Percentiles rank a stretch among this genome's conserved stretches.
Evolutionary conservation across 2,329 filamentous ascomycete species (phyloP).

Genomic region (Colletotrichum ledebouriae): DNA sequence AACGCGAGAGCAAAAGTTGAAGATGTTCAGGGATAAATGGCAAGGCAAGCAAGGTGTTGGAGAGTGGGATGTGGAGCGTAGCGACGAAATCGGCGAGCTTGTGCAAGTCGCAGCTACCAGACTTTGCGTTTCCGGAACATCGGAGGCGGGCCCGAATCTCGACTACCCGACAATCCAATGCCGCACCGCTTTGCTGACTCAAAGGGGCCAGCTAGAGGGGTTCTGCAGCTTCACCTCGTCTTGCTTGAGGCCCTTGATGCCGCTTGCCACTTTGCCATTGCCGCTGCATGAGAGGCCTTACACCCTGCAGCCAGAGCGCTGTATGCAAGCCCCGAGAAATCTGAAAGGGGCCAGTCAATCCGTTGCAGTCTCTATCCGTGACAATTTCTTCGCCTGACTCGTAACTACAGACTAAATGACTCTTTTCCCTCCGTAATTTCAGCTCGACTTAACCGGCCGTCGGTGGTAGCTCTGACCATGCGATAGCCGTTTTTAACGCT

Average conservation of each 20-base stretch:
- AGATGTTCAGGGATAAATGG: constrained; percentile 16
- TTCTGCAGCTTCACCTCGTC: constrained; percentile 5
- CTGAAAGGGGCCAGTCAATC: constrained; percentile 20
- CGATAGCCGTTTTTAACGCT: not conserved
- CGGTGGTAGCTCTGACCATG: not conserved
- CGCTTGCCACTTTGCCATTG: too few relatives aligned
- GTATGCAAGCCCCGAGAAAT: constrained; percentile 11
- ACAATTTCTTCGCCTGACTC: constrained; percentile 32
- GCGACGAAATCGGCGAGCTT: constrained; percentile 42
- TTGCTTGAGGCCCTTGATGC: constrained; percentile 4
- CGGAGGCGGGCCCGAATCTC: constrained; percentile 38
- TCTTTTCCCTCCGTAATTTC: constrained; percentile 21
- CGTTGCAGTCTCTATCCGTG: constrained; percentile 26
- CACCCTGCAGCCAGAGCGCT: constrained; percentile 14
- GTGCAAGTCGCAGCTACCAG: constrained; percentile 34
- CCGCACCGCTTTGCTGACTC: constrained; percentile 10
- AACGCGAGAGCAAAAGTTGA: constrained; percentile 14
- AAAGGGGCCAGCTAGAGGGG: too few relatives aligned
- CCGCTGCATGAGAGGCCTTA: not conserved
- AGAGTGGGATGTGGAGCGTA: constrained; percentile 39
- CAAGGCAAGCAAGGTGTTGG: constrained; percentile 17
- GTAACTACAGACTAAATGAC: constrained; percentile 18
- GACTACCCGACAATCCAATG: constrained; percentile 14
- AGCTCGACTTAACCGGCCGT: not conserved
- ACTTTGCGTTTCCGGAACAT: constrained; percentile 41